Base-by-base conservation (phyloP, 2,329 filamentous ascomycete genomes). In the Purpureocillium lavendulum region DNA sequence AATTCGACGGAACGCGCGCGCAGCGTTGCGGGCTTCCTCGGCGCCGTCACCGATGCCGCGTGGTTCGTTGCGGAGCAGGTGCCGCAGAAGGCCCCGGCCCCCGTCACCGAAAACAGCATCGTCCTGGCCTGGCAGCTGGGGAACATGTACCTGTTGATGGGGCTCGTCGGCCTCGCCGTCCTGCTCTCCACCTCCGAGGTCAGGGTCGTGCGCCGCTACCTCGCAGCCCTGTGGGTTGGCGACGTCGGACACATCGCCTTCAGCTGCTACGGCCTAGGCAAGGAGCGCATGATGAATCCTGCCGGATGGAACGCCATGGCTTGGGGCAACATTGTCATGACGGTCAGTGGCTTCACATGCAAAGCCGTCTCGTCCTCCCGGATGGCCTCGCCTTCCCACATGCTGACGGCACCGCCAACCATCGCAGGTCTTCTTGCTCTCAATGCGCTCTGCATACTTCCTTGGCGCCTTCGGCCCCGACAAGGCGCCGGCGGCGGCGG, bases 241-340 rank as follows among this genome's bases (percentile, higher is more conserved):
- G 82, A 87, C 52, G 62, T 86, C 45, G 77, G 79, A 3, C 83
- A 87, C 55, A 61, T 87, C 18, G 75, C 68, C 36, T 67, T 80
- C 44, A 82, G 75, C 13, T 60, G 57, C 14, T 76, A 73, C 50
- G 71, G 68, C 7, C 65, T 87, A 45, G 82, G 79, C 8, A 66
- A 65, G 53, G 66, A 73, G 9, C 62, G 61, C 28, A 68, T 75
- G 35, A 45, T 73, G 33, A 69, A 77, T 47, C 59, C 82, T 10
- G 59, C 52, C 4, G 61, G 58, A 16, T 87, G 83, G 83, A 87
- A 85, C 55, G 64, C 71, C 28, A 73, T 82, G 66, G 73, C 79
- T n/a, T 84, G 78, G 76, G 84, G 83, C 3, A 87, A 87, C 51
- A 68, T 88, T 45, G 80, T 72, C 7, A 69, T 71, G 36, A 86